Evolutionary conservation across 2,329 filamentous ascomycete genomes (phyloP).

Genomic region (Trichoderma simmonsii): DNA sequence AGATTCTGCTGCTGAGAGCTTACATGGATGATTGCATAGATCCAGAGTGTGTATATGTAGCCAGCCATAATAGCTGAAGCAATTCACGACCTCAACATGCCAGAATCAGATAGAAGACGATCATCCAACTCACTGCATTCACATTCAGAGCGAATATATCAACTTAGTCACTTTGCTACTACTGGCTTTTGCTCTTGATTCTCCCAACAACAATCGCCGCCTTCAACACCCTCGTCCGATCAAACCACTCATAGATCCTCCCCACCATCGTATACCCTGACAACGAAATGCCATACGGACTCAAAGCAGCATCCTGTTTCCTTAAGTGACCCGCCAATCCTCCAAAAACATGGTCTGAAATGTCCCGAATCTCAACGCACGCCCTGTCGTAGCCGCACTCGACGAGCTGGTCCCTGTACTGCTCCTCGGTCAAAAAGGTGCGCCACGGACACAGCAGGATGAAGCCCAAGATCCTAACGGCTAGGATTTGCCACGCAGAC

Average conservation of each 20-base stretch:
- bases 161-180: neutral
- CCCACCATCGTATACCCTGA: constrained; percentile 37
- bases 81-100: neutral
- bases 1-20: neutral
- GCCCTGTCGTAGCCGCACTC: constrained; percentile 45
- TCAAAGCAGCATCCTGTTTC: constrained; percentile 32
- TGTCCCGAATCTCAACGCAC: constrained; percentile 44
- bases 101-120: accelerated
- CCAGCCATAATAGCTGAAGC: neutral
- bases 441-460: constrained; percentile 46
- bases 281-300: constrained; percentile 36
- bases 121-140: neutral
- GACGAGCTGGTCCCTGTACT: constrained; percentile 45
- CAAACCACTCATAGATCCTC: constrained; percentile 39
- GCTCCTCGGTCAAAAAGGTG: constrained; percentile 45
- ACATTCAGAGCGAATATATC: neutral
- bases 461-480: constrained; percentile 42
- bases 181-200: constrained; percentile 5
- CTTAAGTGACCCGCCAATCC: constrained; percentile 46
- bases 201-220: constrained; percentile 36
- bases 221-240: constrained; percentile 32
- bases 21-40: neutral
- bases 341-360: constrained; percentile 52
- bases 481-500: constrained; percentile 28
- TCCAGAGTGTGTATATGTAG: neutral